Evolutionary conservation across 768 basidiomycete genomes (phyloP), one percentile per base, ranked within the genome.

Genomic region (Boletus pseudopeckii): DNA sequence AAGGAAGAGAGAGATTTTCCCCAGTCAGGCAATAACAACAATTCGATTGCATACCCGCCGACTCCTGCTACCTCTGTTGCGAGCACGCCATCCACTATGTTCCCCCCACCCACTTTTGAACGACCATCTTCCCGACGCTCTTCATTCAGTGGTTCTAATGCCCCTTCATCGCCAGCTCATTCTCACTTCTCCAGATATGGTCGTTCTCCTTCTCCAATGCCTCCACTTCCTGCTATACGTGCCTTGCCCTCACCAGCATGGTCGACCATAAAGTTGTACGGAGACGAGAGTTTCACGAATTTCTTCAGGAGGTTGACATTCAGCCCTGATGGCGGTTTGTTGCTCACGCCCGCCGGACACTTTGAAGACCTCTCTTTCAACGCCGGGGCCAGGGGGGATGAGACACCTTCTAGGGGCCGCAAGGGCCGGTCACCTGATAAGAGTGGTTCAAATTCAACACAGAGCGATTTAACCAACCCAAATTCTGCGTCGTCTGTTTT

Each of bases 291-390:
- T 60, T 92, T 84, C 64, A 93, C 92, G 5, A 93, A 95, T 62
- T 99, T 98, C 75, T 99, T 98, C 79, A 77, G 97, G 28, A 81
- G 97, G 34, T 75, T 99, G 55, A 87, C 88, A 11, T 99, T 98
- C 73, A 93, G 92, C 50, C 92, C 96, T 2, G 97, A 99, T 67
- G 97, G 97, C 0, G 91, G 87, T 10, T 76, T 99, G 34, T 78
- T 99, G 42, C 75, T 98, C 59, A 98, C 97, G 0, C 97, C 97
- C 0, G 96, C 97, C 1, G 97, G 97, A 1, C 91, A 96, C 66
- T 98, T 97, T 63, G 95, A 98, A 67, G 96, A 98, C 69, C 89
- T 92, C 4, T 83, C 88, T 14, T 83, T 81, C 46, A 48, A 68
- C 10, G 71, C 74, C 13, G 51, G 41, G 6, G 28, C 47, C 39